Conservation (phyloP, 106 monocot species). For the Phalaenopsis equestris region DNA sequence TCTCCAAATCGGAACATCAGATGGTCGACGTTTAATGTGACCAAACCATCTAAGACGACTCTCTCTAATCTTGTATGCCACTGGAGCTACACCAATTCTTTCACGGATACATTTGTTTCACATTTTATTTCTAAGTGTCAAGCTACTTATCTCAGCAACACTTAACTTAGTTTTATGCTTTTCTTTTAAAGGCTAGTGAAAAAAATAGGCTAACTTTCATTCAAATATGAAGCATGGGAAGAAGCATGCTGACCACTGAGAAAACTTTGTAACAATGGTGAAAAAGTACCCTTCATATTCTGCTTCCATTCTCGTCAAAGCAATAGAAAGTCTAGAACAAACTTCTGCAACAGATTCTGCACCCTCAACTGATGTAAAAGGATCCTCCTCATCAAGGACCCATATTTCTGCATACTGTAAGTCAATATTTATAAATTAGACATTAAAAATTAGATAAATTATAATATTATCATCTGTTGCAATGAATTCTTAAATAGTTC, state of each 20-base stretch:
- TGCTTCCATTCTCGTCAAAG: conserved; percentile 44
- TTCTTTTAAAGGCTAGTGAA: too few species aligned
- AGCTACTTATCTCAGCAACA: too few species aligned
- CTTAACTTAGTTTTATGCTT: too few species aligned
- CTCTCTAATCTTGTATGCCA: too few species aligned
- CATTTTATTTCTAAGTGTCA: too few species aligned
- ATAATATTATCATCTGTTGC: neutral
- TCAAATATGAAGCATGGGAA: neutral
- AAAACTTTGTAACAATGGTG: neutral
- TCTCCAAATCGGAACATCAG: too few species aligned
- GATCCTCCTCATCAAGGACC: conserved; percentile 76
- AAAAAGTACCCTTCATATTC: conserved; percentile 56
- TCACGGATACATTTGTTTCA: too few species aligned
- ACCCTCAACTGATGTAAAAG: conserved; percentile 68
- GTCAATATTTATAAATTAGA: conserved; percentile 6
- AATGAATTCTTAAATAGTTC: neutral
- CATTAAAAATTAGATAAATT: neutral
- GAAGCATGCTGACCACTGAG: neutral
- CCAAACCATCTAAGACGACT: too few species aligned
- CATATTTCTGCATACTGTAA: conserved; percentile 85
- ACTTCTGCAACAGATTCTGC: conserved; percentile 91
- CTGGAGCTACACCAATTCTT: too few species aligned
- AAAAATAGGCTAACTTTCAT: too few species aligned
- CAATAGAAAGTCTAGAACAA: conserved; percentile 53
- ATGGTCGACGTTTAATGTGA: too few species aligned